These are phyloP conservation scores for Punica granatum DNA, from an alignment of 345 rosid genomes.

Conservation along the genomic window DNA sequence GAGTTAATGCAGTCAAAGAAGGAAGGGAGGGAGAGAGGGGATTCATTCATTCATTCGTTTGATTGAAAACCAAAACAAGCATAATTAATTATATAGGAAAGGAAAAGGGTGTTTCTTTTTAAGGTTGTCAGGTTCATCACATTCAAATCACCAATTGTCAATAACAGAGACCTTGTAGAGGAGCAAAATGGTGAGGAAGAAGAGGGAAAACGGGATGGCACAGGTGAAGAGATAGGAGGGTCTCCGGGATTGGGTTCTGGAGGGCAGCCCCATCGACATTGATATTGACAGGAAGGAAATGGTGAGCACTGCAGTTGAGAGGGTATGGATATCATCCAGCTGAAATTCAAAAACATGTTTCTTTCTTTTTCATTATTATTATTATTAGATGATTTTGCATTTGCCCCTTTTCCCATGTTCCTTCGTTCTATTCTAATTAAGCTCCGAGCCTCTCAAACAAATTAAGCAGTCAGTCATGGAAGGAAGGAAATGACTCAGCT, in stretches of 20 bases:
- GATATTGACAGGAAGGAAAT: background rate
- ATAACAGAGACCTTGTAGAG: conserved; percentile 49
- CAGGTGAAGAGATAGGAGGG: conserved; percentile 45
- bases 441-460: background rate
- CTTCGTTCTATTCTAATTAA: background rate
- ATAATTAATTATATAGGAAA: too few species aligned
- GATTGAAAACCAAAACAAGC: too few species aligned
- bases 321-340: too few species aligned
- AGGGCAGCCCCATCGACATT: conserved; percentile 27
- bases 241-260: conserved; percentile 28
- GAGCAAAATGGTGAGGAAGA: conserved; percentile 52
- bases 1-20: background rate
- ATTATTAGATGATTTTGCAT: too few species aligned
- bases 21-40: background rate
- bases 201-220: conserved; percentile 38
- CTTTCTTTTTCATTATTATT: background rate
- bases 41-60: too few species aligned
- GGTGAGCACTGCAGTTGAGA: too few species aligned
- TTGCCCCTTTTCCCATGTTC: too few species aligned
- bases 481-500: background rate
- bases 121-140: too few species aligned
- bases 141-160: too few species aligned
- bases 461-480: too few species aligned
- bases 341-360: background rate
- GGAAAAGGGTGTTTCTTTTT: too few species aligned